A percentile compares a stretch with the other conserved stretches of the same genome.
Conservation (phyloP, 1,284 basidiomycete genomes). For the Cutaneotrichosporon sp. region DNA sequence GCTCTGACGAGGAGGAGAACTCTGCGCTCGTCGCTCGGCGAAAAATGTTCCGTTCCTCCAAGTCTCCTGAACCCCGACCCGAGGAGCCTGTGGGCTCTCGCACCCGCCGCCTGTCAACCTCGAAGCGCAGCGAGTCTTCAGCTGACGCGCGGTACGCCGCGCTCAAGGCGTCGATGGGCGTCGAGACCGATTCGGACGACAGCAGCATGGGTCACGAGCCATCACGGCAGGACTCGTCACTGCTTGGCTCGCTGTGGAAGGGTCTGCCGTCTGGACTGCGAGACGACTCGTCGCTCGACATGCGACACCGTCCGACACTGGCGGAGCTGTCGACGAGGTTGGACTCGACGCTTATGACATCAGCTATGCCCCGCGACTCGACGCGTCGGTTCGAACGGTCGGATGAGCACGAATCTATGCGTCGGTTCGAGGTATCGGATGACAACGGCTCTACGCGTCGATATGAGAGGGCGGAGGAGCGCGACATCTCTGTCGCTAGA, state of each 20-base stretch:
- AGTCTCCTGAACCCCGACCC: constrained; percentile 15
- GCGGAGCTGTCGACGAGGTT: not conserved
- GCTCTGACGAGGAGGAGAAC: constrained; percentile 17
- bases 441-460: not conserved
- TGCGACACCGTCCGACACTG: not conserved
- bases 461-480: not conserved
- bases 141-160: not conserved
- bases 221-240: constrained; percentile 6
- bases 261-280: not conserved
- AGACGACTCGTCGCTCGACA: not conserved
- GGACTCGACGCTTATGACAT: not conserved
- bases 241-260: not conserved
- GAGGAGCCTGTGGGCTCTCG: not conserved
- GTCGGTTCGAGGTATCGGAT: not conserved
- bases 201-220: not conserved
- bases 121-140: not conserved
- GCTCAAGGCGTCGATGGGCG: not conserved
- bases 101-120: not conserved
- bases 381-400: not conserved
- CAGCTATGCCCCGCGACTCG: not conserved
- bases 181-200: not conserved
- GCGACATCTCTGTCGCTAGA: not conserved
- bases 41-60: constrained; percentile 32
- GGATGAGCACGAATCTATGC: not conserved
- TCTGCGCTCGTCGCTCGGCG: constrained; percentile 32